Conservation (phyloP, 2,329 filamentous ascomycete genomes). For the Sclerotinia minor region DNA sequence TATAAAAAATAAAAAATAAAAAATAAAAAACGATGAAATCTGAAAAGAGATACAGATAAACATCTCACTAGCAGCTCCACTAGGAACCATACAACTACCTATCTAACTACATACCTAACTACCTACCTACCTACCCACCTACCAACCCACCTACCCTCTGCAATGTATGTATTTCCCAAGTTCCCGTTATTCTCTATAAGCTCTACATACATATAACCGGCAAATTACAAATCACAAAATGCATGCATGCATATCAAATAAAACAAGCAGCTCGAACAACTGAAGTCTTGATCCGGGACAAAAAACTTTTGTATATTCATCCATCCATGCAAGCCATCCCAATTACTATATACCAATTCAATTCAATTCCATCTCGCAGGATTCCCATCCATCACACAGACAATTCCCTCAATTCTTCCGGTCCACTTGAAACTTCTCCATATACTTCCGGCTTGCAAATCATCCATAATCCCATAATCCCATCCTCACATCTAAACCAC, state of each 20-base stretch:
- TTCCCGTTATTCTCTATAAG: no score
- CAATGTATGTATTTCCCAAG: no score
- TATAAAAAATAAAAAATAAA: no score
- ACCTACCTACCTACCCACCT: no score
- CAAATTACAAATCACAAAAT: no score
- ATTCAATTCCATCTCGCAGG: background rate
- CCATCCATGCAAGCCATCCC: background rate
- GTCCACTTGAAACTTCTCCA: background rate
- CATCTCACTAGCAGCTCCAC: no score
- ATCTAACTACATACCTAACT: no score
- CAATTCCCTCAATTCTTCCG: background rate
- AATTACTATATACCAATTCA: slow-evolving; percentile 8
- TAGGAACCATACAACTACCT: no score
- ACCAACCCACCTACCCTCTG: no score
- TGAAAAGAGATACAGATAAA: no score
- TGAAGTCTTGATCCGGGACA: background rate
- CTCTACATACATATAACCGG: no score
- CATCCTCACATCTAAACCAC: background rate
- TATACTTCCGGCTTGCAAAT: background rate
- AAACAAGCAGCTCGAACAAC: background rate
- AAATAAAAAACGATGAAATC: no score
- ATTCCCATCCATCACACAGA: background rate
- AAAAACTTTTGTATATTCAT: slow-evolving; percentile 16
- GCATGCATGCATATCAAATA: background rate
- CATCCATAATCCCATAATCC: background rate